A percentile compares a stretch with the other conserved stretches of the same genome.
Evolutionary conservation across 2,329 filamentous ascomycete genomes (phyloP).

Genomic region (Saccharata proteae): DNA sequence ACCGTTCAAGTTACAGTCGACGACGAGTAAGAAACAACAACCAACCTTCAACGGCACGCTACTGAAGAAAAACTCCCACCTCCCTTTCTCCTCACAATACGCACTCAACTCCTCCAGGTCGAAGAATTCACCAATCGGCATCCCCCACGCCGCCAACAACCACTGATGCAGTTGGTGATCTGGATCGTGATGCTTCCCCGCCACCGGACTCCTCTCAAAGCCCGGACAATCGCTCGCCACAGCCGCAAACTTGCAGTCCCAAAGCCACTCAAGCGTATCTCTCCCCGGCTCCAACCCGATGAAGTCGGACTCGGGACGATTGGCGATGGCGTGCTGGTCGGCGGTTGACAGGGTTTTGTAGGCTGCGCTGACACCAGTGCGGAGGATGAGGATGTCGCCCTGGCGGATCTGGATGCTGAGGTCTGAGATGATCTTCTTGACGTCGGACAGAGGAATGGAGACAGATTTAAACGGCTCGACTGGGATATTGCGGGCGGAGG

Average conservation of each 20-base stretch:
- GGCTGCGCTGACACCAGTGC: slow-evolving; percentile 23
- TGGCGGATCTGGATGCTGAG: slow-evolving; percentile 7
- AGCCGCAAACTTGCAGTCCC: slow-evolving; percentile 34
- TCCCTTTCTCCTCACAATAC: slow-evolving; percentile 39
- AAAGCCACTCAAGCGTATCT: slow-evolving; percentile 32
- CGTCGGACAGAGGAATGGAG: slow-evolving; percentile 11
- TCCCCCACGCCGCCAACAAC: slow-evolving; percentile 38
- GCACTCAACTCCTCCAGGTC: slow-evolving; percentile 39
- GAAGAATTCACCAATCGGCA: slow-evolving; percentile 31
- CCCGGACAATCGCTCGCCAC: slow-evolving; percentile 32
- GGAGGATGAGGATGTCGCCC: slow-evolving; percentile 24
- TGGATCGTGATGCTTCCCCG: slow-evolving; percentile 19
- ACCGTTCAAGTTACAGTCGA: not conserved
- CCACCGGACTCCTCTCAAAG: slow-evolving; percentile 33
- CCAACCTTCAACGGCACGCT: slow-evolving; percentile 44
- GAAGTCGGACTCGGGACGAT: slow-evolving; percentile 18
- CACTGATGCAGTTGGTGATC: slow-evolving; percentile 26
- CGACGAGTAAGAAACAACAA: not conserved
- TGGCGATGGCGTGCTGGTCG: slow-evolving; percentile 16
- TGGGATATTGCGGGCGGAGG: slow-evolving; percentile 5
- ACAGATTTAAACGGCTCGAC: not conserved
- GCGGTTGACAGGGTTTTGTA: slow-evolving; percentile 15
- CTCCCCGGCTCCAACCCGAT: slow-evolving; percentile 28
- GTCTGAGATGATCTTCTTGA: slow-evolving; percentile 10
- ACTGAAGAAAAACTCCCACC: slow-evolving; percentile 49